Conservation (phyloP, 1,284 basidiomycete genomes). For the Microbotryum violaceum region DNA sequence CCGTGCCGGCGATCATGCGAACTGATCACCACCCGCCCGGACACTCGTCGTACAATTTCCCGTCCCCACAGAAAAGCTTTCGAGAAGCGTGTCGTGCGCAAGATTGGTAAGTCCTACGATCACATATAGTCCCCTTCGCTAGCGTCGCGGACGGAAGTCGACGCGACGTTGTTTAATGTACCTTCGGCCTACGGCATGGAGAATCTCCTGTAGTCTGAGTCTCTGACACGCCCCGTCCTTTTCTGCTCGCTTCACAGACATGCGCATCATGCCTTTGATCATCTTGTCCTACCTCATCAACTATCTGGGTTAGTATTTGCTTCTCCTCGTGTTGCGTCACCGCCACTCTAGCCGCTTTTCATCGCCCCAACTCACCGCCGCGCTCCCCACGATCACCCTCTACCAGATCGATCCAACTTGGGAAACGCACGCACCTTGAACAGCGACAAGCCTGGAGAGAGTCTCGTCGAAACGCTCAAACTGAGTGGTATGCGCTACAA, state of each 20-base stretch:
- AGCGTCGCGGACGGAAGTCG: too few relatives aligned
- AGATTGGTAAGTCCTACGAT: constrained; percentile 3
- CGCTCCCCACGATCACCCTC: not conserved
- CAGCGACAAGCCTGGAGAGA: constrained; percentile 17
- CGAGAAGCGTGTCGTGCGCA: constrained; percentile 14
- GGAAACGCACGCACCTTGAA: constrained; percentile 27
- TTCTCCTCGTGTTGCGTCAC: not conserved
- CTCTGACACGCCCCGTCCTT: not conserved
- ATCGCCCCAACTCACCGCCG: not conserved
- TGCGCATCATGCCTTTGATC: constrained; percentile 21
- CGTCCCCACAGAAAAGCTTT: not conserved
- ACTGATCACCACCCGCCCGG: too few relatives aligned
- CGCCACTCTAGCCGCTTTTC: not conserved
- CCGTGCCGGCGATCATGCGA: too few relatives aligned
- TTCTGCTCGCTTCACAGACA: not conserved
- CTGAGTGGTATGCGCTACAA: constrained; percentile 17
- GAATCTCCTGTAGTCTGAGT: not conserved
- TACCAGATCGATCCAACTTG: constrained; percentile 12
- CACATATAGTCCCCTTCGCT: not conserved
- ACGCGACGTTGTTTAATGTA: too few relatives aligned
- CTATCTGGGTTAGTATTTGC: not conserved
- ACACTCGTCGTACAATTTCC: too few relatives aligned
- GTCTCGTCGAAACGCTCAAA: constrained; percentile 12
- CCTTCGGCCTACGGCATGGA: too few relatives aligned
- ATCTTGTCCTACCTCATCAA: constrained; percentile 15